Evolutionary conservation across 2,329 filamentous ascomycete genomes (phyloP).

Genomic region (Fusarium globosum): DNA sequence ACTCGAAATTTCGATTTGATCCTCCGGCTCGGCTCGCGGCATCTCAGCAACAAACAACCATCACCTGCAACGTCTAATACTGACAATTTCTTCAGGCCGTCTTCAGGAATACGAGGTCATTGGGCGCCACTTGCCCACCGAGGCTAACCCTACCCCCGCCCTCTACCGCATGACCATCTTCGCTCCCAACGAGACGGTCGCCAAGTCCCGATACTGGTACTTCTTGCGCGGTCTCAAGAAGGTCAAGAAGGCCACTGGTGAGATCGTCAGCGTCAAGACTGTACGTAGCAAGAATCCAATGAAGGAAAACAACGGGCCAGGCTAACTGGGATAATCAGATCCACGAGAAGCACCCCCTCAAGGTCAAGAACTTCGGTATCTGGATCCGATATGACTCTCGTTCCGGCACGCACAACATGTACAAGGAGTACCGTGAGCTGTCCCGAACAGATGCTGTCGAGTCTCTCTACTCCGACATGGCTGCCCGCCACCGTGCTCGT

Average conservation of each 20-base stretch:
- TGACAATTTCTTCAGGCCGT: conserved; percentile 76
- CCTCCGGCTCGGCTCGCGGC: conserved; percentile 25
- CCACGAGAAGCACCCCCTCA: conserved; percentile 97
- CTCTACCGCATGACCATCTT: conserved; percentile 99
- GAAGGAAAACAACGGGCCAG: not conserved
- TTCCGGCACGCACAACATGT: conserved; percentile 99
- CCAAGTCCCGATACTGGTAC: conserved; percentile 99
- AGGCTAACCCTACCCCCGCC: conserved; percentile 96
- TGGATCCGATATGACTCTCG: conserved; percentile 99
- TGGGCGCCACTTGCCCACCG: conserved; percentile 97
- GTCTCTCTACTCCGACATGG: conserved; percentile 99
- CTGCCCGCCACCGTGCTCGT: conserved; percentile 93
- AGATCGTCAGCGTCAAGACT: conserved; percentile 97
- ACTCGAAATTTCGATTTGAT: conserved; percentile 15
- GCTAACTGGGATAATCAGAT: conserved; percentile 69
- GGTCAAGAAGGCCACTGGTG: conserved; percentile 99
- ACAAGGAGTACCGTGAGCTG: conserved; percentile 99
- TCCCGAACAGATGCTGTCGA: conserved; percentile 95
- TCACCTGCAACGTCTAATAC: conserved; percentile 39
- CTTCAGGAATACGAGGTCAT: conserved; percentile 99
- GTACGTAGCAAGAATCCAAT: conserved; percentile 65
- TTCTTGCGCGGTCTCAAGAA: conserved; percentile 99
- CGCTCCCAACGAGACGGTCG: conserved; percentile 95
- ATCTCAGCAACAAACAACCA: conserved; percentile 12
- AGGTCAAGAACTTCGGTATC: conserved; percentile 99